Conservation (phyloP, 2,329 filamentous ascomycete genomes). For the Fonsecaea pedrosoi region DNA sequence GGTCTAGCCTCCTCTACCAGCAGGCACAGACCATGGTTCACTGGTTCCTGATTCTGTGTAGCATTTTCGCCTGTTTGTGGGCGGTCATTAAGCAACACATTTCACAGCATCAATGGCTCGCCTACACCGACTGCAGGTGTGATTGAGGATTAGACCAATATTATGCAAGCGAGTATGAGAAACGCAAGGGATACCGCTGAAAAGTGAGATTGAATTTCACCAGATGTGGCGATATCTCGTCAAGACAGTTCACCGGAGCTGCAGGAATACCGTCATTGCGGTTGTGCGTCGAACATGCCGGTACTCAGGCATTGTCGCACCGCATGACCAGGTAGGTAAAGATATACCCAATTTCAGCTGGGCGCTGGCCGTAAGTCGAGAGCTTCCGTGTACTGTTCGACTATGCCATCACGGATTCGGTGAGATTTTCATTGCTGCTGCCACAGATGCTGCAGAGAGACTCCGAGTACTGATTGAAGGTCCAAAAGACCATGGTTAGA, state of each 20-base stretch:
- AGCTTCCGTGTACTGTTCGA: neutral
- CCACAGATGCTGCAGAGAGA: neutral
- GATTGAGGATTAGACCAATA: constrained; percentile 1
- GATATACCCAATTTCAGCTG: neutral
- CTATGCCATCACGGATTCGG: neutral
- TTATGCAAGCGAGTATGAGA: neutral
- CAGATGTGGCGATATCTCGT: neutral
- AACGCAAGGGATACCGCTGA: neutral
- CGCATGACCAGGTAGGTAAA: neutral
- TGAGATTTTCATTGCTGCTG: neutral
- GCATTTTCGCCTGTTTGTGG: neutral
- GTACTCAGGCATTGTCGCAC: neutral
- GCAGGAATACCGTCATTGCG: neutral
- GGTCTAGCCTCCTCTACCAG: neutral
- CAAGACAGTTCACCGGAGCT: neutral
- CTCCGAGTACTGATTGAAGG: neutral
- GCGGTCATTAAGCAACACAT: neutral
- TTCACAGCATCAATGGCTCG: neutral
- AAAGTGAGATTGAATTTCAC: neutral
- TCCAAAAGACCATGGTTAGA: neutral
- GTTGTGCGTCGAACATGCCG: neutral
- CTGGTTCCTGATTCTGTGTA: constrained; percentile 14
- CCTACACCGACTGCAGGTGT: neutral
- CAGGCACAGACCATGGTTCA: constrained; percentile 4
- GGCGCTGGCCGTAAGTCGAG: neutral